Evolutionary conservation across 768 basidiomycete genomes (phyloP), one percentile per base, ranked within the genome.

Genomic region (Hygrocybe punicea): DNA sequence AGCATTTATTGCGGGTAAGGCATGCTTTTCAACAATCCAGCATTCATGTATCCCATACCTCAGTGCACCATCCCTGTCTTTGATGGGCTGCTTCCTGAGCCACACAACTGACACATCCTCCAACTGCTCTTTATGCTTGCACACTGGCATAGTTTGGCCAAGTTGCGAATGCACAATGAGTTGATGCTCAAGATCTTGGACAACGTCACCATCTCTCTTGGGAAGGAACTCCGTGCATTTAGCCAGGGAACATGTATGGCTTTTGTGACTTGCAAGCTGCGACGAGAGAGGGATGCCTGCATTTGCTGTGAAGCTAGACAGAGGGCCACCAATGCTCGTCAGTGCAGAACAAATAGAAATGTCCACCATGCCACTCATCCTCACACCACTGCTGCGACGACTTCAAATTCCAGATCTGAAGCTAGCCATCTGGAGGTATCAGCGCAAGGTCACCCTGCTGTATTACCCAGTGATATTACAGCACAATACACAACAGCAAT

Each of bases 1-100:
- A 69, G 50, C 63, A 69, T 33, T 21, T 67, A 1, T 55, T 68
- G 6, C 65, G 64, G 57, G 63, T 62, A 13, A 66, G 57, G 63
- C 60, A 13, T 19, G 42, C 23, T 6, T 51, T 14, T 25, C 13
- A 17, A 1, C n/a, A 24, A 34, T 25, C 3, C 29, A 19, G 23
- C 23, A n/a, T 35, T 4, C 25, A 47, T 8, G 9, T 9, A 25
- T n/a, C n/a, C 56, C 40, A 19, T 36, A 16, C 36, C 16, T 33
- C 29, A 57, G 56, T 57, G 56, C 17, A 34, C 50, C 9, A 29
- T 49, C 19, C 56, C 56, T 11, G 49, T 51, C 1, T 57, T 57
- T 23, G 56, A 57, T 25, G 56, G 56, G 6, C 49, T 51, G 21
- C 24, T 57, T 8, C 48, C 47, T 17, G 48, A 51, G 50, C 56